Evolutionary conservation across 2,329 filamentous ascomycete genomes (phyloP), one percentile per base, ranked within the genome.

Genomic region (Botryotinia narcissicola): DNA sequence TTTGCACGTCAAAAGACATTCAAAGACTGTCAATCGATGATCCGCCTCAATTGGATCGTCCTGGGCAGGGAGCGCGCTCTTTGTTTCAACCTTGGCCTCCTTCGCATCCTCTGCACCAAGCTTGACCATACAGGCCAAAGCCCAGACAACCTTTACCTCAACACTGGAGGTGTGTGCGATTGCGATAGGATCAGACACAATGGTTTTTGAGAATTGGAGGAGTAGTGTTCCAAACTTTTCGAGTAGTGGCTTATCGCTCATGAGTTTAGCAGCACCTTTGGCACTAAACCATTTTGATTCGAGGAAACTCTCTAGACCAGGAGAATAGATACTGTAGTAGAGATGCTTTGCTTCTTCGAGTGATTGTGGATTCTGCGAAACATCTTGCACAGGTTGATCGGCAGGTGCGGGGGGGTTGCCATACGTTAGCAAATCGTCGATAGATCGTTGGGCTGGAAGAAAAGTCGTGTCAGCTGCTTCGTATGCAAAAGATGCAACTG

Each of bases 231-330:
- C 87, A 80, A 95, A 89, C 75, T 91, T 87, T 70, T 90, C 88
- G 77, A 92, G 85, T n/a, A 93, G 84, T 42, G 84, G 83, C 42
- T 85, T 83, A 79, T 92, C 86, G 51, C 82, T 83, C 73, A 89
- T 82, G 3, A 92, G 75, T 74, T 77, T 81, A 32, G 71, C 73
- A 68, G 77, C 73, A 66, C 84, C 82, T 72, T 82, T 83, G 51
- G 86, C 84, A 74, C 85, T 88, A 83, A 93, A 98, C 95, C 95
- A 98, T 42, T 86, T 87, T 10, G 93, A 93, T 81, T 98, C 95
- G 75, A 97, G 88, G 75, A 96, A 91, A 68, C 88, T 87, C 81
- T 93, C 91, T 64, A 96, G 87, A 12, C 90, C 92, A 1, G 87
- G 88, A 6, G 91, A 92, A 81, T 96, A 97, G 76, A 94, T 90